Percentiles rank a stretch among this genome's conserved stretches.
phyloP scores from a whole-genome alignment of 257 asterid species.

The Anisodus acutangulus region DNA sequence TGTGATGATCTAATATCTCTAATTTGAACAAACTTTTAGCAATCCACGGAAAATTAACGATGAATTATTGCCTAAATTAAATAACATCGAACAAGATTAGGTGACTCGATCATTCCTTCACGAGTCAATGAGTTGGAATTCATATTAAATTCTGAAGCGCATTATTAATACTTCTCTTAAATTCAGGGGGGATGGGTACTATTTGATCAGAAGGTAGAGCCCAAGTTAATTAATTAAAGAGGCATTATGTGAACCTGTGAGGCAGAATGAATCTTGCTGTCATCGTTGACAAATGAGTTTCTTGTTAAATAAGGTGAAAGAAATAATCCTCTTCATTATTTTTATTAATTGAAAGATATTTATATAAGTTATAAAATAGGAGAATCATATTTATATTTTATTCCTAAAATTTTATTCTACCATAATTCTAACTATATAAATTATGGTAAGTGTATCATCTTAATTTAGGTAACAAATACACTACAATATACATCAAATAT shows the following conservation, averaged over 20 bases:
- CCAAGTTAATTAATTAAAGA: not conserved
- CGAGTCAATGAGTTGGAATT: not conserved
- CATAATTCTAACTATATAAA: too few relatives aligned
- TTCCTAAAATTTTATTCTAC: too few relatives aligned
- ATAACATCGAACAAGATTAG: not conserved
- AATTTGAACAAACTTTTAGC: not conserved
- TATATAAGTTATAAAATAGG: too few relatives aligned
- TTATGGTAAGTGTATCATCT: too few relatives aligned
- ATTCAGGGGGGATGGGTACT: not conserved
- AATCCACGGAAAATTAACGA: not conserved
- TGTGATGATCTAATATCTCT: too few relatives aligned
- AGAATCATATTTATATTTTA: too few relatives aligned
- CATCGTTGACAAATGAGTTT: constrained; percentile 20
- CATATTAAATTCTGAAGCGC: not conserved
- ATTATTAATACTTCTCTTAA: not conserved
- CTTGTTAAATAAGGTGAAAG: too few relatives aligned
- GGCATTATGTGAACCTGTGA: not conserved
- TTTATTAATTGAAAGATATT: too few relatives aligned
- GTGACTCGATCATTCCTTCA: not conserved
- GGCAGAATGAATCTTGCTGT: constrained; percentile 5
- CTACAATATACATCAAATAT: too few relatives aligned
- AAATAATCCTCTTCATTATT: too few relatives aligned
- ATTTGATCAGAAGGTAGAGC: not conserved
- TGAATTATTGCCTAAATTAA: not conserved
- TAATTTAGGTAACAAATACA: too few relatives aligned